Base-by-base conservation (phyloP, 2,329 filamentous ascomycete genomes). In the Fusarium sp. region DNA sequence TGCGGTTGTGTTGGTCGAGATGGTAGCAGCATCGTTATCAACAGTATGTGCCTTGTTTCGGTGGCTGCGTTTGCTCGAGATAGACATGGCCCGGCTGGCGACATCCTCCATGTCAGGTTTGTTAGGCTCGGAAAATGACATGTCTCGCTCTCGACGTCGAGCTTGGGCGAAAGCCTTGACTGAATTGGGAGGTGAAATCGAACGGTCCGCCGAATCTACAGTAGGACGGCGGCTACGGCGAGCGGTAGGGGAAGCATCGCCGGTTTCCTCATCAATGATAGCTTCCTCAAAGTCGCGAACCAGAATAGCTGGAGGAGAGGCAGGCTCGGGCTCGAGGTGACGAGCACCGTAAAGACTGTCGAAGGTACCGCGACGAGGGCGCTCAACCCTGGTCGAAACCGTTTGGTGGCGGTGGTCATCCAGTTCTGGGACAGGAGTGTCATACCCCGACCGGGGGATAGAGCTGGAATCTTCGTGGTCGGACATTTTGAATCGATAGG, bases 161-260 rank as follows among this genome's bases (percentile, higher is more conserved):
- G 93, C 93, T 76, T 96, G 93, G 20, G 96, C 96, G 80, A 99
- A 99, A 6, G 96, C 96, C 80, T 98, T 97, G 54, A 99, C 94
- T 0, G 96, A 99, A 80, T 98, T 99, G 10, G 96, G 96, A 14
- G 95, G 95, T 8, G 96, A 98, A 4, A 89, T 84, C 2, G 93
- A 94, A 59, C 93, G 88, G 50, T 88, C 86, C 25, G 83, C 80
- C 3, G 88, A 88, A 32, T 86, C 86, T 57, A 91, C 83, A 53
- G 87, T 87, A 60, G 86, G 84, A 60, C 88, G 86, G 18, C 88
- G 87, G 62, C 81, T 83, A 40, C 82, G 85, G 9, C 81, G 79
- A 32, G 77, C 72, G 20, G 77, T 78, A 9, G 82, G 82, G n/a
- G 86, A 85, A 9, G 79, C 70, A 24, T 82, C 83, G 71, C 81